Conservation (phyloP, 805 yeast genomes). For the Lipomyces orientalis region DNA sequence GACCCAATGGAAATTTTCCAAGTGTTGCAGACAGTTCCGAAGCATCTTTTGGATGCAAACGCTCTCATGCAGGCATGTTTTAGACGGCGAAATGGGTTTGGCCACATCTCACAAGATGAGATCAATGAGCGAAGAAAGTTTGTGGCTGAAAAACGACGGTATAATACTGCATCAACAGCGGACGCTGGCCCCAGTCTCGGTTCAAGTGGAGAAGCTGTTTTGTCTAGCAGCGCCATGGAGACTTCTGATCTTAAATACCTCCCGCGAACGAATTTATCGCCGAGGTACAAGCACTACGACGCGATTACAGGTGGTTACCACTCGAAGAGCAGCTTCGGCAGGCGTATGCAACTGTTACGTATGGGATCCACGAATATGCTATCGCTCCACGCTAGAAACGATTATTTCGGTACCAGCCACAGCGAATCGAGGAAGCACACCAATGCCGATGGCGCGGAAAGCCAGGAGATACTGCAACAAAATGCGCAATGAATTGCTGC, state of each 20-base stretch:
- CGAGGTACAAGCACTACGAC: slow-evolving; percentile 23
- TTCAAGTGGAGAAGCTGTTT: slow-evolving; percentile 1
- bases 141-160: slow-evolving; percentile 66
- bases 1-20: slow-evolving; percentile 75
- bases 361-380: slow-evolving; percentile 31
- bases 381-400: slow-evolving; percentile 30
- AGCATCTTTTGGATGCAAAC: slow-evolving; percentile 69
- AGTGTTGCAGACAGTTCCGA: slow-evolving; percentile 82
- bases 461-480: neutral
- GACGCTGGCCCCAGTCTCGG: neutral
- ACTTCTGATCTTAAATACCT: slow-evolving; percentile 7
- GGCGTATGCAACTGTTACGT: slow-evolving; percentile 21
- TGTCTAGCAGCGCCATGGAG: neutral
- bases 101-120: slow-evolving; percentile 81
- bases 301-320: slow-evolving; percentile 22
- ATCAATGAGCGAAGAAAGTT: slow-evolving; percentile 76
- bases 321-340: slow-evolving; percentile 21
- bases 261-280: slow-evolving; percentile 2
- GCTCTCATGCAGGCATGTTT: slow-evolving; percentile 74
- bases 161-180: slow-evolving; percentile 38
- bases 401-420: slow-evolving; percentile 25
- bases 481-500: neutral
- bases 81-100: slow-evolving; percentile 72
- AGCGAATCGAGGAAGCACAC: neutral
- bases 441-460: neutral